phyloP scores from a whole-genome alignment of 2,329 filamentous ascomycete genomes.

The Podosphaera leucotricha region DNA sequence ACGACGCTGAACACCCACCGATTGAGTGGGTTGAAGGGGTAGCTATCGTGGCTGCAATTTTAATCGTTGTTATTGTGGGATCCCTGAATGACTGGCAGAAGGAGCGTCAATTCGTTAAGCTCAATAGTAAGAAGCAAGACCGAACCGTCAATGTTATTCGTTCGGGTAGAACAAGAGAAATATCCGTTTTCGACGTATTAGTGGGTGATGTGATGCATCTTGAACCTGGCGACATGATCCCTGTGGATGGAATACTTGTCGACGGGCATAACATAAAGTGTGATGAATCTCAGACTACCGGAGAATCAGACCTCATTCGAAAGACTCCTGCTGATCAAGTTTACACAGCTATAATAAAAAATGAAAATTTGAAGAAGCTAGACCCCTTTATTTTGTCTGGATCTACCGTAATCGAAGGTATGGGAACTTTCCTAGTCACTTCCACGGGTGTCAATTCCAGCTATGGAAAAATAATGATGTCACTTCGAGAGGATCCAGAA shows the following conservation, averaged over 20 bases:
- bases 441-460: constrained; percentile 51
- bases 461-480: constrained; percentile 58
- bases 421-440: constrained; percentile 54
- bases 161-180: constrained; percentile 46
- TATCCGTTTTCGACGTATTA: constrained; percentile 46
- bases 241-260: constrained; percentile 49
- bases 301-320: constrained; percentile 49
- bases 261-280: constrained; percentile 41
- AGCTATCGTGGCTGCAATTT: constrained; percentile 53
- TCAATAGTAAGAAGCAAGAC: constrained; percentile 61
- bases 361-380: constrained; percentile 35
- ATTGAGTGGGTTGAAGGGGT: constrained; percentile 69
- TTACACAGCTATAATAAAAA: constrained; percentile 35
- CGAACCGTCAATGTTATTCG: constrained; percentile 50
- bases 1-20: constrained; percentile 21
- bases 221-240: constrained; percentile 49
- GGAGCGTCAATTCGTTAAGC: constrained; percentile 55
- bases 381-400: constrained; percentile 68
- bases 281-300: constrained; percentile 54
- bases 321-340: constrained; percentile 43
- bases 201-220: constrained; percentile 53
- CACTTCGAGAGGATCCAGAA: constrained; percentile 50
- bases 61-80: constrained; percentile 53
- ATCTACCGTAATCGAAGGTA: constrained; percentile 51
- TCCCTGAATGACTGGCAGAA: constrained; percentile 69